Percentiles rank a stretch among this genome's conserved stretches.
Conservation (phyloP, 2,329 filamentous ascomycete genomes). For the Bipolaris oryzae region DNA sequence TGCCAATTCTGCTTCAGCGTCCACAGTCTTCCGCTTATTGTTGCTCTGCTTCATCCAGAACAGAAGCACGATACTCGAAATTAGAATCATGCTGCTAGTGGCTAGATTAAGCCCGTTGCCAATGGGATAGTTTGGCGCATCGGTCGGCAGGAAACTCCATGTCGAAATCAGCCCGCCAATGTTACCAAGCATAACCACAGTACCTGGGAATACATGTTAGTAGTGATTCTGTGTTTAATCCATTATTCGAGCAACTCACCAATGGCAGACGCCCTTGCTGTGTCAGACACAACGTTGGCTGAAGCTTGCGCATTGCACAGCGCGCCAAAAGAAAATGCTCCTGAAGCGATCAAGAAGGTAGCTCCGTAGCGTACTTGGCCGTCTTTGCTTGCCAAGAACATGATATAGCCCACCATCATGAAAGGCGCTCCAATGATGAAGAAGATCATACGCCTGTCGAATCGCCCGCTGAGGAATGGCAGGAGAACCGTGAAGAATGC, state of each 20-base stretch:
- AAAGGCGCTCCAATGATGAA: slow-evolving; percentile 65
- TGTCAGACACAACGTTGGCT: slow-evolving; percentile 74
- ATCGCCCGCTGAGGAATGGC: slow-evolving; percentile 65
- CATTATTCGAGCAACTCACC: slow-evolving; percentile 33
- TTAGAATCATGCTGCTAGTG: slow-evolving; percentile 61
- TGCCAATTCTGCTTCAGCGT: slow-evolving; percentile 62
- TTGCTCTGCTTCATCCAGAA: slow-evolving; percentile 70
- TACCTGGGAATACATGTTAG: slow-evolving; percentile 39
- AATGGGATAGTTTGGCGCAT: slow-evolving; percentile 70
- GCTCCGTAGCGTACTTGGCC: slow-evolving; percentile 68
- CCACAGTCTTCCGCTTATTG: slow-evolving; percentile 59
- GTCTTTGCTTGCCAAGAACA: slow-evolving; percentile 66
- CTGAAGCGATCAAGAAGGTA: slow-evolving; percentile 70
- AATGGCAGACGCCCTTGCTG: slow-evolving; percentile 69
- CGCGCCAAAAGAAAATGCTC: slow-evolving; percentile 67
- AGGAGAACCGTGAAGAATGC: slow-evolving; percentile 69
- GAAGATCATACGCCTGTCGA: slow-evolving; percentile 66
- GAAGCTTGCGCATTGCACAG: slow-evolving; percentile 71
- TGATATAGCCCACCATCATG: slow-evolving; percentile 70
- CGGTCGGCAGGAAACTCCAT: slow-evolving; percentile 68
- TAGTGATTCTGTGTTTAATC: not conserved
- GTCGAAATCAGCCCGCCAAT: slow-evolving; percentile 71
- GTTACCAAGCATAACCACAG: slow-evolving; percentile 74
- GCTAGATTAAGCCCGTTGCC: slow-evolving; percentile 75
- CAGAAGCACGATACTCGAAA: slow-evolving; percentile 58